Evolutionary conservation across 2,329 filamentous ascomycete species (phyloP).

Genomic region (Chaetomium sp.): DNA sequence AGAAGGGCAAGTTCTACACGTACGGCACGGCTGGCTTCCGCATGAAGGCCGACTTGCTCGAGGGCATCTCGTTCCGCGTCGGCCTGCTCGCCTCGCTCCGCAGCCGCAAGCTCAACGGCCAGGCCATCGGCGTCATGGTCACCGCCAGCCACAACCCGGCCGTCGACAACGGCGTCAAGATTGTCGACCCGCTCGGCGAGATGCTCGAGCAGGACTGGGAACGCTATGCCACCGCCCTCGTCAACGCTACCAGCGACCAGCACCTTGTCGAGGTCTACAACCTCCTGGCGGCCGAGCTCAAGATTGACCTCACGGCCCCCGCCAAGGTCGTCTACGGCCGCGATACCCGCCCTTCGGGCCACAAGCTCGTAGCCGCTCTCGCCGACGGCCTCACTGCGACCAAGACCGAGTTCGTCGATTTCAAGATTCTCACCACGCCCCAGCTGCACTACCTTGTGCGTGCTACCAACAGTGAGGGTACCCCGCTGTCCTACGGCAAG

Average conservation of each 20-base stretch:
- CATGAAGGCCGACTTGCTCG: slow-evolving; percentile 71
- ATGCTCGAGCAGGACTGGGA: slow-evolving; percentile 98
- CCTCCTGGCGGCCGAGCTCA: slow-evolving; percentile 65
- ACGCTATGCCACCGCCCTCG: slow-evolving; percentile 75
- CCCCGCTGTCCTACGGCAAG: slow-evolving; percentile 79
- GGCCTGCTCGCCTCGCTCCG: slow-evolving; percentile 83
- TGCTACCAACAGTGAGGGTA: slow-evolving; percentile 87
- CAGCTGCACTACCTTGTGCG: slow-evolving; percentile 95
- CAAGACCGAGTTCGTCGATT: slow-evolving; percentile 70
- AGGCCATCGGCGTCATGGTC: slow-evolving; percentile 94
- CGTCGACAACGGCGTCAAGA: slow-evolving; percentile 85
- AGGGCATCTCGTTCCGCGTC: slow-evolving; percentile 88
- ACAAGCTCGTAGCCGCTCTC: slow-evolving; percentile 72
- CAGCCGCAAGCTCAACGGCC: slow-evolving; percentile 81
- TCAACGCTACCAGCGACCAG: slow-evolving; percentile 73
- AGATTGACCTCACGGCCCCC: slow-evolving; percentile 63
- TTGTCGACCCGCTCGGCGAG: slow-evolving; percentile 95
- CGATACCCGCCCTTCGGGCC: slow-evolving; percentile 89
- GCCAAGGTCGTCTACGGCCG: slow-evolving; percentile 83
- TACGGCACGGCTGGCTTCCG: slow-evolving; percentile 64
- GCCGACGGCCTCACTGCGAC: slow-evolving; percentile 73
- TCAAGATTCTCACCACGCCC: slow-evolving; percentile 90
- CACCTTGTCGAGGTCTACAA: slow-evolving; percentile 71
- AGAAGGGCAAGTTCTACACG: slow-evolving; percentile 48
- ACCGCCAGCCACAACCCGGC: slow-evolving; percentile 91